Conservation (phyloP, 2,329 filamentous ascomycete species). For the Leptographium flavum region DNA sequence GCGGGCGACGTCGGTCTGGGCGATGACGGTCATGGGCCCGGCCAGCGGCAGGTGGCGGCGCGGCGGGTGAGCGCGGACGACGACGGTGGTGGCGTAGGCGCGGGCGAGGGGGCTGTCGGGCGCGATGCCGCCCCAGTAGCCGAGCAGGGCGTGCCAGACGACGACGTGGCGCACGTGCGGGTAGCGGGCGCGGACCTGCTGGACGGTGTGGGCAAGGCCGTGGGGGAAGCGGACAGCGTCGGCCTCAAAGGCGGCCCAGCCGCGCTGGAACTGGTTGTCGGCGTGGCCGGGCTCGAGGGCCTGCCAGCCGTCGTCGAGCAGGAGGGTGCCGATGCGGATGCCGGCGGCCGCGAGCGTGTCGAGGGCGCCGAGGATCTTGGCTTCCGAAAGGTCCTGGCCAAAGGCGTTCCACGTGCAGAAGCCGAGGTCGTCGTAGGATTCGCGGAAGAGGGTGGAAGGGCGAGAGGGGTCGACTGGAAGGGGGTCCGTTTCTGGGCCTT, state of each 20-base stretch:
- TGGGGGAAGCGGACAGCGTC: slow-evolving; percentile 64
- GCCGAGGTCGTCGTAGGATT: slow-evolving; percentile 76
- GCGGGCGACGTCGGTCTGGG: slow-evolving; percentile 54
- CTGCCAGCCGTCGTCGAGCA: slow-evolving; percentile 98
- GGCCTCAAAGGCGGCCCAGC: slow-evolving; percentile 79
- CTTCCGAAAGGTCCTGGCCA: slow-evolving; percentile 67
- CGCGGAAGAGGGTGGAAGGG: slow-evolving; percentile 52
- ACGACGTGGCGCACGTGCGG: slow-evolving; percentile 68
- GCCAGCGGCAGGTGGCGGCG: slow-evolving; percentile 35
- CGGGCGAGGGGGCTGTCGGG: slow-evolving; percentile 59
- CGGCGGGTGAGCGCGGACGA: slow-evolving; percentile 33
- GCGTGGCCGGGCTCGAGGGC: slow-evolving; percentile 41
- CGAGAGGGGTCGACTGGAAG: slow-evolving; percentile 13
- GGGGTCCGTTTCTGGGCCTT: too few species aligned
- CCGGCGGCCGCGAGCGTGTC: slow-evolving; percentile 54
- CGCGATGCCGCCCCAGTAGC: slow-evolving; percentile 86
- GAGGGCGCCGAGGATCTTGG: slow-evolving; percentile 65
- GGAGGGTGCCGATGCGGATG: slow-evolving; percentile 70
- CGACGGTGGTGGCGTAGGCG: slow-evolving; percentile 60
- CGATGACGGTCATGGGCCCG: slow-evolving; percentile 58
- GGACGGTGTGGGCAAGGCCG: slow-evolving; percentile 59
- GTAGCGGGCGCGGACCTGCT: slow-evolving; percentile 53
- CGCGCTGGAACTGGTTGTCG: slow-evolving; percentile 35
- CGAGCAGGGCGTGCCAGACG: slow-evolving; percentile 81
- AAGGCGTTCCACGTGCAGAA: slow-evolving; percentile 97